Base-by-base conservation (phyloP, 2,329 filamentous ascomycete genomes). In the Cladorrhinum sp. region DNA sequence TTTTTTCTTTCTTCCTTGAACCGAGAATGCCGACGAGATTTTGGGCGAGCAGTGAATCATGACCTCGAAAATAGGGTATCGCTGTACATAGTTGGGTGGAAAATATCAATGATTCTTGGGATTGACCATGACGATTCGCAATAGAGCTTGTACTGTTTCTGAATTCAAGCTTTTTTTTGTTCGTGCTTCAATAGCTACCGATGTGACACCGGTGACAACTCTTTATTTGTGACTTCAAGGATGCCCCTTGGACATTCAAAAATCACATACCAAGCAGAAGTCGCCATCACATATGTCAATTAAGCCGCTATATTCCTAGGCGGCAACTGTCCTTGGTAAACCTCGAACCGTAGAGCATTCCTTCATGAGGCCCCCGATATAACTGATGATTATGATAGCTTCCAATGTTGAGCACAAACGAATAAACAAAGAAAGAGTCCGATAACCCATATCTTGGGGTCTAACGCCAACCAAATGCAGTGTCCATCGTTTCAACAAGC, bases 121-220 rank as follows among this genome's bases (percentile, higher is more conserved):
- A 16, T 36, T 36, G 32, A 12, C 32, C 32, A 36, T 36, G 32
- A 13, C 16, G 16, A 16, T 45, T 45, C 58, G 49, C 23, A 60
- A 65, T 65, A 64, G 64, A 66, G 60, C 55, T 60, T 66, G 65
- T 65, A 66, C 60, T 61, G 65, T 59, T 57, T 41, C 55, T 60
- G 55, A 56, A 61, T 32, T 50, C 56, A 20, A 55, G 38, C 49
- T 57, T 29, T n/a, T 24, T 29, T 24, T 29, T n/a, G 10, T 41
- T 41, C 16, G 36, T 41, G 6, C 10, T n/a, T 3, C 36, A 41
- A n/a, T 13, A 41, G 36, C 36, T 3, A 45, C 16, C n/a, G 20
- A 45, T 10, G 41, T 20, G 7, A 7, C 18, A 7, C 20, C 18
- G 16, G 24, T 36, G 36, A 25, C 50, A 38, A 16, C n/a, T n/a